These are phyloP conservation scores for Cordyceps javanica DNA, from an alignment of 2,329 filamentous ascomycete genomes.

Conservation along the genomic window DNA sequence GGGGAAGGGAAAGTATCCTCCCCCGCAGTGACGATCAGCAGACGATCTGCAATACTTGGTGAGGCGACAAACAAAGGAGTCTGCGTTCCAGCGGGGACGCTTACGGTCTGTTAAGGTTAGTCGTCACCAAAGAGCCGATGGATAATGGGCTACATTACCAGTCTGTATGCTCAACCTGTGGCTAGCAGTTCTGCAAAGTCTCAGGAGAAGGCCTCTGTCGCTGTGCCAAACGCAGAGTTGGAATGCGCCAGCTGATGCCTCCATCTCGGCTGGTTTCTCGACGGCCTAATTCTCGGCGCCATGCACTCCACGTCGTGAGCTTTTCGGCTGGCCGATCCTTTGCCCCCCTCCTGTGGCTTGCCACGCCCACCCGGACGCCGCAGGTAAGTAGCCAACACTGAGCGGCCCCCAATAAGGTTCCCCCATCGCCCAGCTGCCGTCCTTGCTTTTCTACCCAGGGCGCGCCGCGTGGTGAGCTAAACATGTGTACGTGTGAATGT, in stretches of 20 bases:
- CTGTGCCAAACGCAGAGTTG: neutral
- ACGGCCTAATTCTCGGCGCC: slow-evolving; percentile 19
- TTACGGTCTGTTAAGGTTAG: no score
- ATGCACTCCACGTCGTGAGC: slow-evolving; percentile 15
- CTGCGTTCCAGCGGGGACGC: neutral
- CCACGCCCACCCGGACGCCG: neutral
- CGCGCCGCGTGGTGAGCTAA: neutral
- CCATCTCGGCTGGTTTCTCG: neutral
- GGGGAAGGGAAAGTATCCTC: slow-evolving; percentile 1
- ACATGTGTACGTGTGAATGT: neutral
- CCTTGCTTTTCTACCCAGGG: neutral
- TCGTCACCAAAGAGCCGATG: no score
- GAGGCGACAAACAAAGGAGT: neutral
- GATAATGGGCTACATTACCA: no score
- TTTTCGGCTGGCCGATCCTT: slow-evolving; percentile 7
- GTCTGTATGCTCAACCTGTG: no score
- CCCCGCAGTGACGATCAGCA: slow-evolving; percentile 8
- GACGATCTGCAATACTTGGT: neutral
- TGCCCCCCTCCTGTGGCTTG: neutral
- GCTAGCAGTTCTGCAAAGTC: neutral
- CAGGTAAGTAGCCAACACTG: neutral
- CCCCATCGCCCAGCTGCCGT: no score
- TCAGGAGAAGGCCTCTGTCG: slow-evolving; percentile 1
- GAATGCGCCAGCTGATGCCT: neutral
- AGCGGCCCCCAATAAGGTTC: slow-evolving; percentile 2